Conservation (phyloP, 164 flowering plant genomes). For the Nymphaea thermarum region DNA sequence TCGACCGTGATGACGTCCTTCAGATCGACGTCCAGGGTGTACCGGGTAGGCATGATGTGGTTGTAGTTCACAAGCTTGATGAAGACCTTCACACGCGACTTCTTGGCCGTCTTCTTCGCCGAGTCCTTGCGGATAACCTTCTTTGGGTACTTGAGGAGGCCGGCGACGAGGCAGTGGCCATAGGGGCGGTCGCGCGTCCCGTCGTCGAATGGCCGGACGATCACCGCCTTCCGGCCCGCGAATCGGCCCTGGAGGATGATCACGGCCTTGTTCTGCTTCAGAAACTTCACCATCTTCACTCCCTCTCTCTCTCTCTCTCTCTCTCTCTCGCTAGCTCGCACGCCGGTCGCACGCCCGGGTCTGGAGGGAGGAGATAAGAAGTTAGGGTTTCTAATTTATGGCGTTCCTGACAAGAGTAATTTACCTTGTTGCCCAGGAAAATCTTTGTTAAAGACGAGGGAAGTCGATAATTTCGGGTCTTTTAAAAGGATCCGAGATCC, state of each 20-base stretch:
- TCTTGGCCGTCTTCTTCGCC: constrained; percentile 28
- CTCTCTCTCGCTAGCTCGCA: not conserved
- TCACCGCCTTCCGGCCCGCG: constrained; percentile 33
- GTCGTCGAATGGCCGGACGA: constrained; percentile 22
- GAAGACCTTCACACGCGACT: constrained; percentile 21
- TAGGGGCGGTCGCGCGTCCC: constrained; percentile 28
- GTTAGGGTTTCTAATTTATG: too few species aligned
- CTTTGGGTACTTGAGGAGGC: constrained; percentile 28
- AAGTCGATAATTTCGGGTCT: too few species aligned
- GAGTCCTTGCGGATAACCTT: constrained; percentile 32
- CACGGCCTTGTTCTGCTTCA: constrained; percentile 12
- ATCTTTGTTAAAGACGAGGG: too few species aligned
- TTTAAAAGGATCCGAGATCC: too few species aligned
- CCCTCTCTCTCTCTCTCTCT: not conserved
- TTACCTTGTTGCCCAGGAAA: too few species aligned
- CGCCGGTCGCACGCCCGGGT: not conserved
- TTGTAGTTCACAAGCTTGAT: constrained; percentile 22
- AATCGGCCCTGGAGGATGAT: constrained; percentile 24
- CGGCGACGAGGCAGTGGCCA: constrained; percentile 36
- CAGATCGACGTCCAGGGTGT: constrained; percentile 45
- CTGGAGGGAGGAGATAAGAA: too few species aligned
- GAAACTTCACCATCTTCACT: constrained; percentile 19
- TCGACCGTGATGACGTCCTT: constrained; percentile 26
- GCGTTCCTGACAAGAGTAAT: too few species aligned
- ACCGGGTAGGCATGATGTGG: constrained; percentile 45